Base-by-base conservation (phyloP, 257 asterid genomes). In the Voacanga thouarsii region DNA sequence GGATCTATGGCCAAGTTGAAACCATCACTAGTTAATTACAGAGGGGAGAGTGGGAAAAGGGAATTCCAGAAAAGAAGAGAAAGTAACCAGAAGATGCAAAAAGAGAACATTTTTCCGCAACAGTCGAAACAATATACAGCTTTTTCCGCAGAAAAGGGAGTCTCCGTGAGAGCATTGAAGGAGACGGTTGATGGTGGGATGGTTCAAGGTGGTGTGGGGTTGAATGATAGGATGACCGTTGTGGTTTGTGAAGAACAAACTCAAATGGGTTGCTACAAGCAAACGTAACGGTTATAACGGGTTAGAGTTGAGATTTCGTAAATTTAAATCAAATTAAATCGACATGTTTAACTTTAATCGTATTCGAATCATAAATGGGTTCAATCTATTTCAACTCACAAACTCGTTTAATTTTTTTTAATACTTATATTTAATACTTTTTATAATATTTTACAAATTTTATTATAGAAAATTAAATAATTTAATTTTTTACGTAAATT, bases 161-260 rank as follows among this genome's bases (percentile, higher is more conserved):
- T 33, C 10, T 51, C 57, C 2, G 19, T 2, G 57, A 56, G 24
- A 26, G 37, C 21, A 56, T 69, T 71, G 43, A 12, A 44, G 72
- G 63, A 70, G 65, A 57, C 7, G 21, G 37, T 33, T 33, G 37
- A 33, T 33, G 37, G 37, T 33, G 37, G 37, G 37, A 33, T 1
- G 37, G 37, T 2, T 1, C 37, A 33, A 33, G 37, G 37, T 1
- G 37, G 37, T 33, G 37, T 33, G 2, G 59, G 59, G 59, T 15
- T 56, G 50, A 23, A 39, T 41, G 60, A 16, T 77, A 14, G 12
- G 86, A 82, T 75, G 81, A 79, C 56, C 84, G 85, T 84, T 53
- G 84, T 87, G 89, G 83, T 84, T 86, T 56, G 50, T 79, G 81
- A 84, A 76, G 80, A 83, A 86, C 81, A 80, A 81, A 76, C 51